Evolutionary conservation across 257 asterid genomes (phyloP), one percentile per base, ranked within the genome.

Genomic region (Gardenia jasminoides): DNA sequence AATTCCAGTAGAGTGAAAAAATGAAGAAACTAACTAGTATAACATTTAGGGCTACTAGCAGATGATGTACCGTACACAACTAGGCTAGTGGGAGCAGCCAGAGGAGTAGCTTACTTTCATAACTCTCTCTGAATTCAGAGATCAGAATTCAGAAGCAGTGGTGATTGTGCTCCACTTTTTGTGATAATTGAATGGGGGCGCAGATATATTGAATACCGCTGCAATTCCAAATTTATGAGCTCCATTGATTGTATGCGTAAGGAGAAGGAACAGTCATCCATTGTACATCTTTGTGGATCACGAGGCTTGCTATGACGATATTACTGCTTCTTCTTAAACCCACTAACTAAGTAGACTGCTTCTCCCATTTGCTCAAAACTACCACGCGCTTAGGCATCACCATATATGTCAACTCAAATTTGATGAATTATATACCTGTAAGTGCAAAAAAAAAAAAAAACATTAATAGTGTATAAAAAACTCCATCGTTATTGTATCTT

Each of bases 131-230:
- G 78, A 26, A n/a, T 62, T 62, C 36, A n/a, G 67, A 10, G 11
- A 74, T 62, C 56, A 24, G 58, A 64, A 20, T 61, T 62, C 56
- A 24, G 58, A 64, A 20, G 62, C 77, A 65, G 73, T 69, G 30
- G 50, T 46, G 36, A 31, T 70, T 43, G 46, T 78, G 74, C 81
- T 41, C 54, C 43, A 58, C 30, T 75, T 7, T 11, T 7, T 11
- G 15, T 61, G 41, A 4, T 24, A 16, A n/a, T 17, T 9, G 11
- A 11, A 72, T 48, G 15, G 15, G 15, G 31, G 31, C 50, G 77
- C 66, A 56, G 72, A 77, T 11, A 11, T 56, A 44, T 6, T 2
- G 9, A 64, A 28, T 36, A 3, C 56, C 58, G 41, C 46, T 43
- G 11, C 72, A n/a, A 44, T 68, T 46, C 26, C 58, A 44, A 76